phyloP scores from a whole-genome alignment of 768 basidiomycete species.

The Leccinum incarnatum region DNA sequence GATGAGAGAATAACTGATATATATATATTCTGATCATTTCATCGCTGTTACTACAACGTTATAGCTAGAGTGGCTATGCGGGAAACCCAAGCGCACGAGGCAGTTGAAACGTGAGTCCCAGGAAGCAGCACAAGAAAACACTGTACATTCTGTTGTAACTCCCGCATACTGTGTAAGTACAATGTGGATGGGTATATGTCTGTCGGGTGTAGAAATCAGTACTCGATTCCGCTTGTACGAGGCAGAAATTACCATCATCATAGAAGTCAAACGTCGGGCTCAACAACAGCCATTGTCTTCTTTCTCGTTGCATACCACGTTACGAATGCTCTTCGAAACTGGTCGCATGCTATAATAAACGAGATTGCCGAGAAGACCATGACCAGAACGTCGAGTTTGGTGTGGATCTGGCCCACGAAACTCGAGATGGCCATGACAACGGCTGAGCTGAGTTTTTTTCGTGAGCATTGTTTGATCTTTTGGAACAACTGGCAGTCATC shows the following conservation, averaged over 20 bases:
- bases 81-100: neutral
- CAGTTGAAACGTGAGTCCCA: neutral
- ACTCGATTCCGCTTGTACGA: neutral
- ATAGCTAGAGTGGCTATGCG: neutral
- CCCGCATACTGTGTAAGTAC: neutral
- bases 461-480: neutral
- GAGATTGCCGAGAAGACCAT: slow-evolving; percentile 16
- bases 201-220: neutral
- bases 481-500: neutral
- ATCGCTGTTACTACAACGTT: neutral
- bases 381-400: slow-evolving; percentile 14
- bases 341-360: slow-evolving; percentile 18
- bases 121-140: neutral
- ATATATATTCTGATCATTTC: neutral
- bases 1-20: no score
- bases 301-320: slow-evolving; percentile 12
- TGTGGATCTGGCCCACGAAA: slow-evolving; percentile 8
- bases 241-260: neutral
- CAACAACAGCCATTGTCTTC: slow-evolving; percentile 6
- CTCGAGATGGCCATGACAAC: slow-evolving; percentile 16
- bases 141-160: neutral
- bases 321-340: slow-evolving; percentile 21
- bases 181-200: neutral
- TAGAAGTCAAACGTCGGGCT: neutral
- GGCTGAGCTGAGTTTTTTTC: slow-evolving; percentile 11